phyloP scores from a whole-genome alignment of 805 yeast species.

The Clavispora asparagi region DNA sequence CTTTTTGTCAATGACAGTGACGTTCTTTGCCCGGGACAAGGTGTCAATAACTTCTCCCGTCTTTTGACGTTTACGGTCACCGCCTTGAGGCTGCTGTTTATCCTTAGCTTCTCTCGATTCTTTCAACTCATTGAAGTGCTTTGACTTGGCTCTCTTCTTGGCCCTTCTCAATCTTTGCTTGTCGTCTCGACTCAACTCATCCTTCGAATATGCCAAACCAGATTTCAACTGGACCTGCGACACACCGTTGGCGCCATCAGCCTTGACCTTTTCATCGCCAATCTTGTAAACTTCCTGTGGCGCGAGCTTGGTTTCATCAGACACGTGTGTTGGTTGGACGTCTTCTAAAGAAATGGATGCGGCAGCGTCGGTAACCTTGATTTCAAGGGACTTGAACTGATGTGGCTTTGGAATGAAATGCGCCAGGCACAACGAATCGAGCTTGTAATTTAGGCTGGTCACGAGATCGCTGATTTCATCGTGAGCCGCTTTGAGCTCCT shows the following conservation, averaged over 20 bases:
- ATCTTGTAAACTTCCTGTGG: conserved; percentile 87
- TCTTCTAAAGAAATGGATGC: conserved; percentile 91
- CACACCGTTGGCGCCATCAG: conserved; percentile 27
- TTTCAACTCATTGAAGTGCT: conserved; percentile 38
- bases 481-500: conserved; percentile 67
- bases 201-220: conserved; percentile 76
- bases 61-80: conserved; percentile 45
- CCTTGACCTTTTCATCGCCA: conserved; percentile 33
- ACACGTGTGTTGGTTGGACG: conserved; percentile 85
- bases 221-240: conserved; percentile 64
- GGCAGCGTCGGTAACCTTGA: conserved; percentile 60
- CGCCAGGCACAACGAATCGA: conserved; percentile 91
- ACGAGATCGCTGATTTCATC: conserved; percentile 69
- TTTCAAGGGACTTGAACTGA: conserved; percentile 63
- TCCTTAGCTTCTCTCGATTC: conserved; percentile 23
- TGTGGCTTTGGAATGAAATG: conserved; percentile 91
- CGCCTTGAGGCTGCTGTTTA: conserved; percentile 23
- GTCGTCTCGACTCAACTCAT: conserved; percentile 78
- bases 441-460: conserved; percentile 56
- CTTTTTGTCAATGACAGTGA: conserved; percentile 69
- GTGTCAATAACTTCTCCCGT: conserved; percentile 65
- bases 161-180: conserved; percentile 84
- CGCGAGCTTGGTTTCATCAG: conserved; percentile 72
- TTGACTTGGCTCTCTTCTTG: conserved; percentile 73
- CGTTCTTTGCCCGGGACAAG: conserved; percentile 64